Evolutionary conservation across 345 rosid species (phyloP).

Genomic region (Rhodomyrtus tomentosa): DNA sequence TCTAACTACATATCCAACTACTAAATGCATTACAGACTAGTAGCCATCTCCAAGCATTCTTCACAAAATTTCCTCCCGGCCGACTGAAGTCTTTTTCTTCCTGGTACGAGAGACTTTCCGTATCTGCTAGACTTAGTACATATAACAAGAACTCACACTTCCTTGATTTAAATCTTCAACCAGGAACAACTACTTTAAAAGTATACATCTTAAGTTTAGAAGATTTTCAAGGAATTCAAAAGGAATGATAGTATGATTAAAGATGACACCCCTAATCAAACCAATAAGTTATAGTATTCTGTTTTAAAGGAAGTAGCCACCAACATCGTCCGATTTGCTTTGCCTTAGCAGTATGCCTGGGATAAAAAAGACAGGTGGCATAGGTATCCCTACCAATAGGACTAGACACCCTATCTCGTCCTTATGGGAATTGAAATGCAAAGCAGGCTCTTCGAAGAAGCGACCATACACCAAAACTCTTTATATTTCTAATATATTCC

Average conservation of each 20-base stretch:
- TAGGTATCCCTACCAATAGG: too few relatives aligned
- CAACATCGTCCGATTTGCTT: neutral
- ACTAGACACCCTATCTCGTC: too few relatives aligned
- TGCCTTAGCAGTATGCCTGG: too few relatives aligned
- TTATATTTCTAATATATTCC: neutral
- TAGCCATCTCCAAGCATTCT: neutral
- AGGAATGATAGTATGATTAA: neutral
- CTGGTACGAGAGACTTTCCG: neutral
- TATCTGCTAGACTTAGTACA: neutral
- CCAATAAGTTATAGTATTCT: neutral
- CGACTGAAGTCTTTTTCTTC: neutral
- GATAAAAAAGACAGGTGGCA: too few relatives aligned
- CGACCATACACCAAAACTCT: neutral
- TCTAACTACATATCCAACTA: neutral
- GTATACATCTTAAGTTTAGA: neutral
- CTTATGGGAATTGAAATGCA: too few relatives aligned
- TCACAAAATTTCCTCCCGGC: neutral
- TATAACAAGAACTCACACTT: neutral
- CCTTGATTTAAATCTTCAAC: neutral
- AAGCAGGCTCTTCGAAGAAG: neutral
- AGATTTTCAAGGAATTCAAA: neutral
- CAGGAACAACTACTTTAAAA: neutral
- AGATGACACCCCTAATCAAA: neutral
- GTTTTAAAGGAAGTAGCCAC: neutral
- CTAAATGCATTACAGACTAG: neutral